These are phyloP conservation scores for Lasiosphaeria ovina DNA, from an alignment of 495 filamentous ascomycete genomes.

Conservation along the genomic window DNA sequence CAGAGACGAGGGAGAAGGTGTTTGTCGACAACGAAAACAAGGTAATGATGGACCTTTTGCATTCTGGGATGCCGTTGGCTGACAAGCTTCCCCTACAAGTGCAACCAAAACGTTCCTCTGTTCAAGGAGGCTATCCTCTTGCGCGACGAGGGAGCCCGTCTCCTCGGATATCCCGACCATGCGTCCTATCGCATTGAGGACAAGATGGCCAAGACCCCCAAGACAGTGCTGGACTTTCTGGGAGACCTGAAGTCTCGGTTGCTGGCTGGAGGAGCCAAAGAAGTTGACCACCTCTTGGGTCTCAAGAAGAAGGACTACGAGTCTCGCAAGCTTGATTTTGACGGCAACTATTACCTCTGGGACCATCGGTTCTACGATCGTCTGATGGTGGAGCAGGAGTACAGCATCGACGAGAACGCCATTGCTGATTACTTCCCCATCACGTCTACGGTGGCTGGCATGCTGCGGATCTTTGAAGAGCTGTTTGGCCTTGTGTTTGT, in stretches of 20 bases:
- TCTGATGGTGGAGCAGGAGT: conserved; percentile 89
- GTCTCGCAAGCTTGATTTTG: conserved; percentile 53
- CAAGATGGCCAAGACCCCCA: conserved; percentile 94
- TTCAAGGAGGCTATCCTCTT: conserved; percentile 86
- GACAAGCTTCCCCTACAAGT: conserved; percentile 36
- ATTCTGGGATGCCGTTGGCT: not conserved
- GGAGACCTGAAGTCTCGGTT: conserved; percentile 74
- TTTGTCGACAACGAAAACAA: conserved; percentile 61
- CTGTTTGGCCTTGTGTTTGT: conserved; percentile 91
- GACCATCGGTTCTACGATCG: conserved; percentile 81
- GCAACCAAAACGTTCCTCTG: conserved; percentile 78
- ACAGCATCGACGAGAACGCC: conserved; percentile 79
- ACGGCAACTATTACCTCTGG: conserved; percentile 88
- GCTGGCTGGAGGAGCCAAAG: conserved; percentile 71
- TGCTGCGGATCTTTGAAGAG: conserved; percentile 93
- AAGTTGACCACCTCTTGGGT: conserved; percentile 66
- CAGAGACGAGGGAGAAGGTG: conserved; percentile 52
- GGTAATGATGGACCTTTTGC: conserved; percentile 26
- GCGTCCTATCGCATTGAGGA: conserved; percentile 89
- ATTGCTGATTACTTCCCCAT: conserved; percentile 96
- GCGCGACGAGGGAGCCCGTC: conserved; percentile 86
- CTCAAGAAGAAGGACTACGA: conserved; percentile 78
- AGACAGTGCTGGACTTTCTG: conserved; percentile 82
- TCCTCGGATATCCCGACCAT: conserved; percentile 90
- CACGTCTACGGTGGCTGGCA: conserved; percentile 75